These are phyloP conservation scores for Casuarina cunninghamiana DNA, from an alignment of 306 rosid genomes.

Conservation along the genomic window DNA sequence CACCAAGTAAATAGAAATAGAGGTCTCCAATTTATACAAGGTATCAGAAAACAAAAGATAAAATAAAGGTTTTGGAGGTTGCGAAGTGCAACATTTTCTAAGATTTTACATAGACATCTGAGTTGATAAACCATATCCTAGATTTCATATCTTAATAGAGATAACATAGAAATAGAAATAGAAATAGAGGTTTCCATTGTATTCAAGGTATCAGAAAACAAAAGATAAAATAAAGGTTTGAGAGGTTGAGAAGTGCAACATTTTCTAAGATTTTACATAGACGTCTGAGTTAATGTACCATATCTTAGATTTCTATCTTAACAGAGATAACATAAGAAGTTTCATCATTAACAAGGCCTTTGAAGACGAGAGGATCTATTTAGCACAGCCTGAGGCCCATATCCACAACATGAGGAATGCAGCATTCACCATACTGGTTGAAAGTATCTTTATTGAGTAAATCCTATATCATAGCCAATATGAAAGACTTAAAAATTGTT, in stretches of 20 bases:
- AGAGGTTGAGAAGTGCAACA: neutral
- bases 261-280: neutral
- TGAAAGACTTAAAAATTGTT: too few species aligned
- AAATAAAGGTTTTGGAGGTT: neutral
- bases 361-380: neutral
- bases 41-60: neutral
- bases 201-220: slow-evolving; percentile 2
- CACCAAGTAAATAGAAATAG: slow-evolving; percentile 23
- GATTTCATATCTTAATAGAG: neutral
- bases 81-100: neutral
- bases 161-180: neutral
- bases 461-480: too few species aligned
- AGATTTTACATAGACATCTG: neutral
- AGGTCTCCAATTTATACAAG: slow-evolving; percentile 14
- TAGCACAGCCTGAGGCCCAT: neutral
- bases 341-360: neutral
- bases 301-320: neutral
- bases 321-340: neutral
- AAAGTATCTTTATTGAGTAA: too few species aligned
- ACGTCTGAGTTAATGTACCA: neutral
- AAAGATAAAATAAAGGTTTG: neutral
- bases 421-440: too few species aligned
- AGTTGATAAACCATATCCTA: neutral
- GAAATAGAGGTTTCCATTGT: slow-evolving; percentile 8
- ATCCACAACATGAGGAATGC: too few species aligned